These are phyloP conservation scores for Symbiodinium natans DNA, from an alignment of 73 alveolate genomes.

Conservation along the genomic window DNA sequence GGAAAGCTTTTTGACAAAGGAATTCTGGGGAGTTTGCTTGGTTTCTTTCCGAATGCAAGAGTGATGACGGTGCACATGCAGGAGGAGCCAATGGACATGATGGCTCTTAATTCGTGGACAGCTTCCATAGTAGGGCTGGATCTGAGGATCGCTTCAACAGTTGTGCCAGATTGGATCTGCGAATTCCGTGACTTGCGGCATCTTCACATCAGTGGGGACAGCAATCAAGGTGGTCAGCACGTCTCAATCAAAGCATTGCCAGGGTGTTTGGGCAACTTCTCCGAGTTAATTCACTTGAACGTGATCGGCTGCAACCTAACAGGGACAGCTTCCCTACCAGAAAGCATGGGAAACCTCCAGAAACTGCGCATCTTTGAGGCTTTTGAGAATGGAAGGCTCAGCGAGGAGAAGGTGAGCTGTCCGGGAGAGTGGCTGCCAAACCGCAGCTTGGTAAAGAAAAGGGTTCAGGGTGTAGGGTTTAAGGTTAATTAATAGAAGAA, in stretches of 20 bases:
- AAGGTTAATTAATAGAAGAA: too few relatives aligned
- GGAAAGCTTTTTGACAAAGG: background rate
- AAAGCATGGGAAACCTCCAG: background rate
- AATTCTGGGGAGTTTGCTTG: background rate
- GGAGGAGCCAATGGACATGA: background rate
- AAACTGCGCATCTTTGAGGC: conserved; percentile 21
- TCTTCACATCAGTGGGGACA: conserved; percentile 24
- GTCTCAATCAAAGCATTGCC: conserved; percentile 23
- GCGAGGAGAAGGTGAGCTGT: background rate
- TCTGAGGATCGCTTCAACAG: background rate
- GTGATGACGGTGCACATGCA: conserved; percentile 14
- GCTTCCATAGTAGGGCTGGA: background rate
- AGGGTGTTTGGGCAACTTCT: background rate
- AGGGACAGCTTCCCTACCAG: background rate
- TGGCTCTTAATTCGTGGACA: background rate
- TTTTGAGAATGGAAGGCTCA: conserved; percentile 17
- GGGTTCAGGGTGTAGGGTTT: too few relatives aligned
- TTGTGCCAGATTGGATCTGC: conserved; percentile 6
- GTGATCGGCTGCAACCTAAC: conserved; percentile 26
- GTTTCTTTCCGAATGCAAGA: background rate
- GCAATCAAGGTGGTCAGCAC: background rate
- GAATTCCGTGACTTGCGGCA: conserved; percentile 1
- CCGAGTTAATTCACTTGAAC: conserved; percentile 5
- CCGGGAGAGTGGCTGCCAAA: conserved; percentile 17
- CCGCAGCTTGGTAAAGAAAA: conserved; percentile 13